Evolutionary conservation across 169 alveolate genomes (phyloP).

Genomic region (Blepharisma undulans): DNA sequence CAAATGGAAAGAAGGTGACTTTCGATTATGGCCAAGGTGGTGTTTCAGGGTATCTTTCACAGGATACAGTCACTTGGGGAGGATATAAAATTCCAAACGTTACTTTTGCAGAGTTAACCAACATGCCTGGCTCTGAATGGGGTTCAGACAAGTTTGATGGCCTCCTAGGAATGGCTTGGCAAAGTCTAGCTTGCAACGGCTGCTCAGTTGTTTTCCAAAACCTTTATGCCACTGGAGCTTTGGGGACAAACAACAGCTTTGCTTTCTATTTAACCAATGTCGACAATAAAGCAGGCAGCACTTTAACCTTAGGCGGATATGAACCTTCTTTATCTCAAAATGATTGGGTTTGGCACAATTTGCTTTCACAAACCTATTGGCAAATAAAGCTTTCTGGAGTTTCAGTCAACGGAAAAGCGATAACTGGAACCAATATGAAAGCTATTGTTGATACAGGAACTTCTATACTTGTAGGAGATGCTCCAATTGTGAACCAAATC

Average conservation of each 20-base stretch:
- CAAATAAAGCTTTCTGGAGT: constrained; percentile 52
- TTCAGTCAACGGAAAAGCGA: constrained; percentile 29
- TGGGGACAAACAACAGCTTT: constrained; percentile 71
- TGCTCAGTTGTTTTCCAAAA: constrained; percentile 65
- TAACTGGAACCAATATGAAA: constrained; percentile 29
- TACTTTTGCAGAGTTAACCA: constrained; percentile 76
- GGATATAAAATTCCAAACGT: constrained; percentile 52
- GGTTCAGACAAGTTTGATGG: constrained; percentile 84
- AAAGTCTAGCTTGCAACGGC: constrained; percentile 64
- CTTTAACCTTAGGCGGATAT: constrained; percentile 79
- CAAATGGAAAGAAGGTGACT: constrained; percentile 64
- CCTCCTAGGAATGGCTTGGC: constrained; percentile 84
- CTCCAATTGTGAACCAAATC: constrained; percentile 55
- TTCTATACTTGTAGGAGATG: constrained; percentile 77
- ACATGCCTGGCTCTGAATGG: constrained; percentile 73
- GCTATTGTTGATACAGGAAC: constrained; percentile 90
- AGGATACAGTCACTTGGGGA: constrained; percentile 73
- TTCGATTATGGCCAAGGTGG: constrained; percentile 83
- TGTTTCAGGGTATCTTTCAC: constrained; percentile 72
- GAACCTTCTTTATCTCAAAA: constrained; percentile 61
- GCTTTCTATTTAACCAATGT: constrained; percentile 71
- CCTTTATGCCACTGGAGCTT: constrained; percentile 43
- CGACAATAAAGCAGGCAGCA: constrained; percentile 65
- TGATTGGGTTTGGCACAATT: constrained; percentile 72
- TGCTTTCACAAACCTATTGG: constrained; percentile 81